Percentiles rank a stretch among this genome's conserved stretches.
These are phyloP conservation scores for Cadophora sp. DNA, from an alignment of 2,329 filamentous ascomycete species.

Conservation along the genomic window DNA sequence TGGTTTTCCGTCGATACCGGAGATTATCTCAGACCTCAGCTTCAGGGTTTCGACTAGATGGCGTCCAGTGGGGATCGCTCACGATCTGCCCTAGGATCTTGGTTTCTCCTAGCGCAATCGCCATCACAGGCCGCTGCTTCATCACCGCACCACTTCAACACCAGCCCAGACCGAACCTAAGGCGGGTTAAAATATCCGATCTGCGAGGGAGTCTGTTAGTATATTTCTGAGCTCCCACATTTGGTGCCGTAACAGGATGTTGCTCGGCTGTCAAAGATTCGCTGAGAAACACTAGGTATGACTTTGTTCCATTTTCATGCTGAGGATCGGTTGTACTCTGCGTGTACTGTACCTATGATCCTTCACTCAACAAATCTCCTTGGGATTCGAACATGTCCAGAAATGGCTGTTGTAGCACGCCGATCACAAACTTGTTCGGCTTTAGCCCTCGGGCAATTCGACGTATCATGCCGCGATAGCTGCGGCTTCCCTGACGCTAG, in stretches of 20 bases:
- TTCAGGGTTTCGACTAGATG: background rate
- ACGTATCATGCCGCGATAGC: constrained; percentile 12
- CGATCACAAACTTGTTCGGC: background rate
- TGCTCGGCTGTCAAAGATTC: background rate
- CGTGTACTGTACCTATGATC: background rate
- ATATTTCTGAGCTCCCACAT: background rate
- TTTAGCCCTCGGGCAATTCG: background rate
- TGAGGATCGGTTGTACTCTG: background rate
- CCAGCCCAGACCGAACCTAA: background rate
- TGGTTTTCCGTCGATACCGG: background rate
- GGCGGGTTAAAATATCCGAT: background rate
- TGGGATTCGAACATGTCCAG: background rate
- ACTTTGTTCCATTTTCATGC: background rate
- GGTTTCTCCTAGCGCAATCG: constrained; percentile 10
- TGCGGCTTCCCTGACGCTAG: constrained; percentile 12
- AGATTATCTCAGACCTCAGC: background rate
- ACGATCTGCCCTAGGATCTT: constrained; percentile 10
- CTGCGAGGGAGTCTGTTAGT: background rate
- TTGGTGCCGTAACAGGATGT: background rate
- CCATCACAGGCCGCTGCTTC: background rate
- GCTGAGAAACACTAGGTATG: background rate
- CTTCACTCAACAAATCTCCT: background rate
- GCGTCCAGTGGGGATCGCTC: background rate
- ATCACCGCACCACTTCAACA: constrained; percentile 3
- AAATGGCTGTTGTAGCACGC: constrained; percentile 5